Percentiles rank a stretch among this genome's conserved stretches.
Evolutionary conservation across 371 early-diverging fungal species (phyloP).

Genomic region (Apophysomyces elegans): DNA sequence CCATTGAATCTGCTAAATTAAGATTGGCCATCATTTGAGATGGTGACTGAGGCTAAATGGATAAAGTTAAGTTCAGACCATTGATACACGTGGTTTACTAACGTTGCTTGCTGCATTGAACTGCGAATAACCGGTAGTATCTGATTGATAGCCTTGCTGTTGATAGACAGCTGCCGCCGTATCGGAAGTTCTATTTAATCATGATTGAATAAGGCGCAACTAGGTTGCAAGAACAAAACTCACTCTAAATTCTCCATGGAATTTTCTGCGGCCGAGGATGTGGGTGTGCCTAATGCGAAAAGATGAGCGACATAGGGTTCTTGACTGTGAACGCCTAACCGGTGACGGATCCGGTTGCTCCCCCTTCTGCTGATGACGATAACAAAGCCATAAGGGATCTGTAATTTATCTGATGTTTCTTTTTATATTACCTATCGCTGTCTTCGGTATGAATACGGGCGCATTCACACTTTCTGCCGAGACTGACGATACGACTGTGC

Average conservation of each 20-base stretch:
- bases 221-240: conserved; percentile 1
- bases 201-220: conserved; percentile 8
- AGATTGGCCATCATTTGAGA: conserved; percentile 29
- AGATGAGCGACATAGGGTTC: conserved; percentile 3
- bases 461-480: conserved; percentile 66
- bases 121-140: conserved; percentile 1
- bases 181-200: conserved; percentile 8
- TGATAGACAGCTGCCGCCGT: conserved; percentile 3
- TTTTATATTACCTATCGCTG: conserved; percentile 36
- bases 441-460: conserved; percentile 69
- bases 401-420: conserved; percentile 8
- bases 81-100: not conserved
- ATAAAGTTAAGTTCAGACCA: not conserved
- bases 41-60: conserved; percentile 22
- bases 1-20: conserved; percentile 26
- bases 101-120: conserved; percentile 4
- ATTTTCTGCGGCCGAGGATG: not conserved
- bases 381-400: not conserved
- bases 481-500: conserved; percentile 46
- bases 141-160: conserved; percentile 8
- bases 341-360: not conserved
- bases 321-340: conserved; percentile 6
- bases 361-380: conserved; percentile 15
- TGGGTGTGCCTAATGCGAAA: conserved; percentile 4
- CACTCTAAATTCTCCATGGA: conserved; percentile 14